Conservation (phyloP, 2,329 filamentous ascomycete species). For the Arthrobotrys pseudoclavata region DNA sequence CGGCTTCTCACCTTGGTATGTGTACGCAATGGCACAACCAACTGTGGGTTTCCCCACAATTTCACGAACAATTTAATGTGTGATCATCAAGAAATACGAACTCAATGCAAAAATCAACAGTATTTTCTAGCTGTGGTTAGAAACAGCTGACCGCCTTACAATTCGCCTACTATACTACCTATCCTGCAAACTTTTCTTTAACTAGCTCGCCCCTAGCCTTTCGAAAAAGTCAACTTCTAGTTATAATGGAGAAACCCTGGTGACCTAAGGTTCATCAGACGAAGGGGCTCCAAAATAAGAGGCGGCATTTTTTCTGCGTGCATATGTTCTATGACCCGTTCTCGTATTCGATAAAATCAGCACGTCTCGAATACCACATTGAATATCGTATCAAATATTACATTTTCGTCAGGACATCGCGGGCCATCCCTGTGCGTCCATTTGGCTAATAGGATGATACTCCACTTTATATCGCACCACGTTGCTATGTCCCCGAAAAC, state of each 20-base stretch:
- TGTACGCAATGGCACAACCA: not conserved
- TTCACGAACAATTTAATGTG: not conserved
- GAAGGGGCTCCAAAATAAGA: slow-evolving; percentile 19
- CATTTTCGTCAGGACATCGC: slow-evolving; percentile 16
- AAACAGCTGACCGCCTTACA: slow-evolving; percentile 8
- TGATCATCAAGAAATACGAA: slow-evolving; percentile 27
- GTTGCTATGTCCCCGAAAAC: slow-evolving; percentile 24
- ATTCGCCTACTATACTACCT: not conserved
- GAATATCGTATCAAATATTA: slow-evolving; percentile 13
- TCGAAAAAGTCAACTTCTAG: not conserved
- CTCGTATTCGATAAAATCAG: slow-evolving; percentile 42
- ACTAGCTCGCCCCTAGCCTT: not conserved
- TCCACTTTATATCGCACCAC: slow-evolving; percentile 45
- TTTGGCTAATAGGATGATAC: slow-evolving; percentile 38
- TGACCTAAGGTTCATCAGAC: slow-evolving; percentile 1
- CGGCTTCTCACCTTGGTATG: slow-evolving; percentile 2
- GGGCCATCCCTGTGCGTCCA: slow-evolving; percentile 26
- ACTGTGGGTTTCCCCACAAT: not conserved
- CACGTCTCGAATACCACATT: not conserved
- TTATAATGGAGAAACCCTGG: not conserved
- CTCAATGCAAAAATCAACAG: not conserved
- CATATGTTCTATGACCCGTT: slow-evolving; percentile 10
- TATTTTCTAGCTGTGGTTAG: not conserved
- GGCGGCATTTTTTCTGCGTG: slow-evolving; percentile 7
- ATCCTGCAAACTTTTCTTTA: not conserved